A percentile compares a stretch with the other conserved stretches of the same genome.
These are phyloP conservation scores for Candida easanensis DNA, from an alignment of 805 yeast genomes.

Conservation along the genomic window DNA sequence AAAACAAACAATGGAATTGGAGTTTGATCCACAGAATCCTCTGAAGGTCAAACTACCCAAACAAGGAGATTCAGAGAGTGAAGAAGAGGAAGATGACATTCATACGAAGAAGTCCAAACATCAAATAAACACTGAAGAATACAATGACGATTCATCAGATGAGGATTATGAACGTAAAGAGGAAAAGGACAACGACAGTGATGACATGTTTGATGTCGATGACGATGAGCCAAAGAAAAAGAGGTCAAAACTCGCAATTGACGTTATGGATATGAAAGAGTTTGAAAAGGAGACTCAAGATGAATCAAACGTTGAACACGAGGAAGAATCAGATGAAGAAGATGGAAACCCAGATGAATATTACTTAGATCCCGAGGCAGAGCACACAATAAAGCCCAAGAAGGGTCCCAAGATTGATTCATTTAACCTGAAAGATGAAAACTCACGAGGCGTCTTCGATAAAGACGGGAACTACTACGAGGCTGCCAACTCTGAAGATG, in stretches of 20 bases:
- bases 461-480: slow-evolving; percentile 56
- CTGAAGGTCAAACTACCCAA: not conserved
- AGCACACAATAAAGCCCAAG: slow-evolving; percentile 13
- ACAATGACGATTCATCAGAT: slow-evolving; percentile 30
- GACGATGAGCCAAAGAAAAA: slow-evolving; percentile 34
- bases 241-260: slow-evolving; percentile 1
- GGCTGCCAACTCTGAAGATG: slow-evolving; percentile 32
- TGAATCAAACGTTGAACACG: slow-evolving; percentile 6
- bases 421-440: slow-evolving; percentile 57
- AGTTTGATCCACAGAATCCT: not conserved
- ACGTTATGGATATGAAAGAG: slow-evolving; percentile 21
- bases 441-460: slow-evolving; percentile 58
- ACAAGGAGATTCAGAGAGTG: not conserved
- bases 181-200: slow-evolving; percentile 28
- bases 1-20: too few species aligned
- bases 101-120: not conserved
- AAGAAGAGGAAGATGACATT: not conserved
- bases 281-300: slow-evolving; percentile 22
- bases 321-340: slow-evolving; percentile 20
- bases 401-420: slow-evolving; percentile 51
- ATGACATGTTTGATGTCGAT: slow-evolving; percentile 23
- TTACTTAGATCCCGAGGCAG: slow-evolving; percentile 21
- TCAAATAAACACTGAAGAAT: slow-evolving; percentile 17
- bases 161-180: slow-evolving; percentile 18
- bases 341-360: slow-evolving; percentile 18